These are phyloP conservation scores for Russula earlei DNA, from an alignment of 768 basidiomycete species.

Conservation along the genomic window DNA sequence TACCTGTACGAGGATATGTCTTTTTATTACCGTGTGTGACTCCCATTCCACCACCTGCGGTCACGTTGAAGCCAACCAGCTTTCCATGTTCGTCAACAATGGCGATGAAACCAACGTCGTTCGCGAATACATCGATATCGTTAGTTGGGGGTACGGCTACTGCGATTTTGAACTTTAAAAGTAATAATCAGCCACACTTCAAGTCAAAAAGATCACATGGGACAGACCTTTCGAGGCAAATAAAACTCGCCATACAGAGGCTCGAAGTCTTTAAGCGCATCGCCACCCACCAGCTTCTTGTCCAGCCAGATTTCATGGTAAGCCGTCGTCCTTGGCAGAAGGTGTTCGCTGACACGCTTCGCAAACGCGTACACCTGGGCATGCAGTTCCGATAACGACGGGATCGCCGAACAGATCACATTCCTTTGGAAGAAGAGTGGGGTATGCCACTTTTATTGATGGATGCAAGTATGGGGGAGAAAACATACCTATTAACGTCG, in stretches of 20 bases:
- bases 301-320: conserved; percentile 99
- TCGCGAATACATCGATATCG: conserved; percentile 91
- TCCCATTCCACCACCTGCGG: conserved; percentile 96
- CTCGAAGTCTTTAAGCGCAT: conserved; percentile 89
- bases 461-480: not conserved
- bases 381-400: conserved; percentile 82
- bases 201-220: not conserved
- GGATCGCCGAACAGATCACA: conserved; percentile 86
- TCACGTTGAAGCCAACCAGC: conserved; percentile 88
- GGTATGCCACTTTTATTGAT: conserved; percentile 5
- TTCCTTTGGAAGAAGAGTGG: conserved; percentile 55
- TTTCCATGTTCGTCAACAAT: conserved; percentile 70
- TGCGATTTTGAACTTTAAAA: conserved; percentile 84
- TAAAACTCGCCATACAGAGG: conserved; percentile 98
- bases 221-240: conserved; percentile 79
- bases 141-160: conserved; percentile 95
- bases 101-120: conserved; percentile 95
- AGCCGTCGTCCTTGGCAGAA: conserved; percentile 84
- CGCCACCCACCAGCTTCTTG: conserved; percentile 92
- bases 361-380: conserved; percentile 75
- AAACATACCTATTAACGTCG: conserved; percentile 80
- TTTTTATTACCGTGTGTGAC: conserved; percentile 99
- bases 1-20: conserved; percentile 87
- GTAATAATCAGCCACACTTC: conserved; percentile 4
- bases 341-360: conserved; percentile 71